Conservation (phyloP, 2,329 filamentous ascomycete species). For the Parasarocladium wereldwijsianum region DNA sequence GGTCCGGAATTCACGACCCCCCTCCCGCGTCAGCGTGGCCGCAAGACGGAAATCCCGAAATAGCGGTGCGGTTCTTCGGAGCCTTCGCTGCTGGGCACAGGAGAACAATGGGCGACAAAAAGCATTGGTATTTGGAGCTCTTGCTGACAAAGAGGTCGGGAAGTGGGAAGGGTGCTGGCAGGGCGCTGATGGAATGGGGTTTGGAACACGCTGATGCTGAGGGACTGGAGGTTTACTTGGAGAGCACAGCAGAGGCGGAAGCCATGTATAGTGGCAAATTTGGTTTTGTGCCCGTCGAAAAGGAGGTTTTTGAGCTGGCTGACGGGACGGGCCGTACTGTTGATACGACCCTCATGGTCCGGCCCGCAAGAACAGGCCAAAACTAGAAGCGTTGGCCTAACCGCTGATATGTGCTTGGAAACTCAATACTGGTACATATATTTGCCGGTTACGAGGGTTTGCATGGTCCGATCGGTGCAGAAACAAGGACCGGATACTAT, state of each 20-base stretch:
- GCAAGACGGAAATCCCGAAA: conserved; percentile 17
- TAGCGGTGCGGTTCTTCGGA: conserved; percentile 25
- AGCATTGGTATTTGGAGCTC: conserved; percentile 34
- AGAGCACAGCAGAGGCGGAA: conserved; percentile 32
- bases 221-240: conserved; percentile 29
- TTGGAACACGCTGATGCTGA: conserved; percentile 27
- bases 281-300: conserved; percentile 27
- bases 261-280: conserved; percentile 28
- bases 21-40: conserved; percentile 22
- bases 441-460: no score
- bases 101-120: conserved; percentile 22
- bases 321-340: no score
- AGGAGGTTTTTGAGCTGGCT: conserved; percentile 15
- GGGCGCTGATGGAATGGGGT: conserved; percentile 31
- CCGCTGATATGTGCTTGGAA: no score
- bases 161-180: conserved; percentile 30
- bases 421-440: no score
- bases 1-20: conserved; percentile 10
- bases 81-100: conserved; percentile 19
- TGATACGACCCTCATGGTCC: no score
- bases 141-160: conserved; percentile 25
- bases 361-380: no score
- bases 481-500: no score
- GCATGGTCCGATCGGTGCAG: no score
- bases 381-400: no score